Evolutionary conservation across 1,284 basidiomycete species (phyloP).

Genomic region (Termitomyces sp.): DNA sequence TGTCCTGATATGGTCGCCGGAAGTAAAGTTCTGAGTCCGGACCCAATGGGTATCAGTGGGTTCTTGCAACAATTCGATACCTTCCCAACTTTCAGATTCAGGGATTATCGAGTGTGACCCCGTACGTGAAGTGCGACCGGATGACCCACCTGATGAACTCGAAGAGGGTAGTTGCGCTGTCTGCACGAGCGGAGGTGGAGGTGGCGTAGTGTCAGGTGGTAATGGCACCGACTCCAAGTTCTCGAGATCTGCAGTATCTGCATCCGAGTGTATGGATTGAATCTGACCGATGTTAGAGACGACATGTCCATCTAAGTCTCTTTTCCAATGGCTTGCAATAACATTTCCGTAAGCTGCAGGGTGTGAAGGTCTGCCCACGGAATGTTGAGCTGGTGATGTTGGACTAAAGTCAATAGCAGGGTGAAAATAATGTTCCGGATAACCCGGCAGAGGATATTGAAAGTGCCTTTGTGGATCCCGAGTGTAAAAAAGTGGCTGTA

Average conservation of each 20-base stretch:
- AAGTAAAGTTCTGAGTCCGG: not conserved
- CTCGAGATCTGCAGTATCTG: slow-evolving; percentile 4
- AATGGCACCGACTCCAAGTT: slow-evolving; percentile 2
- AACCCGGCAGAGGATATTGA: not conserved
- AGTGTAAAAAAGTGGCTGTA: not conserved
- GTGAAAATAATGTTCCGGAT: not conserved
- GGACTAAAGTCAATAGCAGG: not conserved
- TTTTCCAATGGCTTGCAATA: slow-evolving; percentile 1
- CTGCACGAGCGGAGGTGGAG: not conserved
- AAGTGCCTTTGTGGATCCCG: not conserved
- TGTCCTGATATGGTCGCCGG: not conserved
- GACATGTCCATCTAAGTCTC: not conserved
- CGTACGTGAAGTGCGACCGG: not conserved
- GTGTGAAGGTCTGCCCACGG: not conserved
- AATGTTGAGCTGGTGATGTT: not conserved
- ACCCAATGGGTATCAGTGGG: not conserved
- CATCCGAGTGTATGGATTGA: slow-evolving; percentile 4
- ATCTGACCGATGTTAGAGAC: not conserved
- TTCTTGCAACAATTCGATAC: not conserved
- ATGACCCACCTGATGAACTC: not conserved
- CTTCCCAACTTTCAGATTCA: not conserved
- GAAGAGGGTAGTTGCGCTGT: not conserved
- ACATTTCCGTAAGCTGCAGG: not conserved
- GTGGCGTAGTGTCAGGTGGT: slow-evolving; percentile 1
- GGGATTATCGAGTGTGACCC: not conserved